These are phyloP conservation scores for Neofusicoccum laricinum DNA, from an alignment of 2,329 filamentous ascomycete genomes.

Conservation along the genomic window DNA sequence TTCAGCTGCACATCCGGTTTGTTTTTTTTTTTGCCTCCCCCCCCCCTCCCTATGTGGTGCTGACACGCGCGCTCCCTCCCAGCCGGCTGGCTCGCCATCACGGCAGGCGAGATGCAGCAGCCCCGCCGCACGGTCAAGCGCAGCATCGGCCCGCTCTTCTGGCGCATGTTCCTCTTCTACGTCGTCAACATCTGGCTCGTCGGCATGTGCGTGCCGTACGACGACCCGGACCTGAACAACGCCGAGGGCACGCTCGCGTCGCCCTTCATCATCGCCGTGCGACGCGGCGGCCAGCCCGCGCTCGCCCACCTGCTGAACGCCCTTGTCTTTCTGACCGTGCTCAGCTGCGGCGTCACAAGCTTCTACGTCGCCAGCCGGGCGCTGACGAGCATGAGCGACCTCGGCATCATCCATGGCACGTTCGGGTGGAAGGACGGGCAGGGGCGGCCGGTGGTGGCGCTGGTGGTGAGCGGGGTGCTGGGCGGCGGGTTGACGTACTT, in stretches of 20 bases:
- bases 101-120: conserved; percentile 33
- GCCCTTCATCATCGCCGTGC: conserved; percentile 62
- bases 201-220: conserved; percentile 59
- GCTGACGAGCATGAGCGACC: conserved; percentile 31
- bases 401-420: conserved; percentile 24
- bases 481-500: conserved; percentile 35
- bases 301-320: conserved; percentile 74
- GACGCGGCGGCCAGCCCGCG: conserved; percentile 63
- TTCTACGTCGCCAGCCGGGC: conserved; percentile 34
- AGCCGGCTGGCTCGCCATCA: conserved; percentile 35
- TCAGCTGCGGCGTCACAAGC: conserved; percentile 35
- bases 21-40: conserved; percentile 40
- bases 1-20: conserved; percentile 37
- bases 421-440: conserved; percentile 25
- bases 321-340: conserved; percentile 51
- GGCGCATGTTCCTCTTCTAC: conserved; percentile 57
- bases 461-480: conserved; percentile 27
- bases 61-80: conserved; percentile 41
- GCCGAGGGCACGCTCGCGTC: conserved; percentile 33
- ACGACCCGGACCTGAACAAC: conserved; percentile 47
- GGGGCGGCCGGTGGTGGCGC: conserved; percentile 30
- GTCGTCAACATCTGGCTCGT: conserved; percentile 50
- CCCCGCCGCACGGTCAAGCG: conserved; percentile 49
- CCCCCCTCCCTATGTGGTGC: conserved; percentile 31
- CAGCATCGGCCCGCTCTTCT: conserved; percentile 53